Base-by-base conservation (phyloP, 2,329 filamentous ascomycete species). In the Tolypocladium ovalisporum region DNA sequence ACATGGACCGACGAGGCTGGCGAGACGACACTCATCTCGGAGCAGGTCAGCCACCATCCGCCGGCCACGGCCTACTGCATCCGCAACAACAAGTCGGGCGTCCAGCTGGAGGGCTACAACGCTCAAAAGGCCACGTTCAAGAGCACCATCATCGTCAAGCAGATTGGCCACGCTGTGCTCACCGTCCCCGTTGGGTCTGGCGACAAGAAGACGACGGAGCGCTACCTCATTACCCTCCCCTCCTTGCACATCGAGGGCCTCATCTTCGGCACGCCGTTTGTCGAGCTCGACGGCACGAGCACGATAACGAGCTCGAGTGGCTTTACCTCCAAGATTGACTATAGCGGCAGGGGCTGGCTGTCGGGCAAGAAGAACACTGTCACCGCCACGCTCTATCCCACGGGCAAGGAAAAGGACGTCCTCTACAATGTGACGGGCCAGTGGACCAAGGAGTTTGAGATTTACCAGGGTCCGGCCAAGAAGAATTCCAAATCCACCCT, bases 291-390 rank as follows among this genome's bases (percentile, higher is more conserved):
- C 68, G 87, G 87, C 66, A 83, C 82, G 60, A 91, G 88, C 64
- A 90, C 88, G 74, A 97, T 99, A 66, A 83, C 85, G 57, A 94
- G 90, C 62, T 94, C 88, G 29, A 88, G 86, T 2, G 93, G 94
- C 56, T 97, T 87, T 75, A 88, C 90, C 5, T 83, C 90, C 62
- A 92, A 90, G 75, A 89, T 97, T 67, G 90, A 96, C 70, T 99
- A 96, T 76, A 88, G 85, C 60, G 92, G 93, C 66, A 93, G 90
- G 70, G 93, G 93, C 58, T 99, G 93, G 93, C 74, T 99, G 12
- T 91, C 88, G 52, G 94, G 93, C 63, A 96, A 96, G 80, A 97
- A 96, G 78, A 97, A 97, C 76, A 88, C 82, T 57, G 90, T 97
- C 70, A 84, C 79, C 15, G 93, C 91, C 17, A 79, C 79, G 29